Conservation (phyloP, 805 yeast genomes). For the Wickerhamiella alocasiicola region DNA sequence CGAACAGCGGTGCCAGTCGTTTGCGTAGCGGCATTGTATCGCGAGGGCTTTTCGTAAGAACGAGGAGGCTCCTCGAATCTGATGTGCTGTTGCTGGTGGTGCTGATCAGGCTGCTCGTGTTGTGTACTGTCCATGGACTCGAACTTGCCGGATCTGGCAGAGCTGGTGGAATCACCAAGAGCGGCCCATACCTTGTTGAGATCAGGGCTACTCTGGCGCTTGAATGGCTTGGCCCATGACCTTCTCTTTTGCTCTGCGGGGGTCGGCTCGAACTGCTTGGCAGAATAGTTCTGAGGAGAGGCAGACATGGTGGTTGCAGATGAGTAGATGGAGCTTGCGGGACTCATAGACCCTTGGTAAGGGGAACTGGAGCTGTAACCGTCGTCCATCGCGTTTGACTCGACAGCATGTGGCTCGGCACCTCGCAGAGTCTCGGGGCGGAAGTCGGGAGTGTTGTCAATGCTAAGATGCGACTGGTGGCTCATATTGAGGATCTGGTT, state of each 20-base stretch:
- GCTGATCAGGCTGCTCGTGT: no score
- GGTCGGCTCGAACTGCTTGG: constrained; percentile 8
- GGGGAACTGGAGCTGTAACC: constrained; percentile 17
- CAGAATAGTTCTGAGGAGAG: constrained; percentile 3
- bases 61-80: not conserved
- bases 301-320: constrained; percentile 15
- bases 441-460: constrained; percentile 8
- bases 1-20: not conserved
- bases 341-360: constrained; percentile 16
- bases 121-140: not conserved
- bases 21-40: not conserved
- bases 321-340: constrained; percentile 21
- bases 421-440: constrained; percentile 2
- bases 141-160: constrained; percentile 1
- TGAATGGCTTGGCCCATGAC: constrained; percentile 36
- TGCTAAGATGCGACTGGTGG: constrained; percentile 5
- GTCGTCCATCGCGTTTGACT: constrained; percentile 4
- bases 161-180: constrained; percentile 2
- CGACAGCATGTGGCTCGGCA: not conserved
- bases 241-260: constrained; percentile 19
- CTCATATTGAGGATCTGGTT: constrained; percentile 5
- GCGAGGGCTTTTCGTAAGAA: not conserved
- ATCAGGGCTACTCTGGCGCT: constrained; percentile 29
- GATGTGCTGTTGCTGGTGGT: not conserved
- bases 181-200: constrained; percentile 21